Conservation (phyloP, 1,284 basidiomycete genomes). For the Rhodotorula sp. region DNA sequence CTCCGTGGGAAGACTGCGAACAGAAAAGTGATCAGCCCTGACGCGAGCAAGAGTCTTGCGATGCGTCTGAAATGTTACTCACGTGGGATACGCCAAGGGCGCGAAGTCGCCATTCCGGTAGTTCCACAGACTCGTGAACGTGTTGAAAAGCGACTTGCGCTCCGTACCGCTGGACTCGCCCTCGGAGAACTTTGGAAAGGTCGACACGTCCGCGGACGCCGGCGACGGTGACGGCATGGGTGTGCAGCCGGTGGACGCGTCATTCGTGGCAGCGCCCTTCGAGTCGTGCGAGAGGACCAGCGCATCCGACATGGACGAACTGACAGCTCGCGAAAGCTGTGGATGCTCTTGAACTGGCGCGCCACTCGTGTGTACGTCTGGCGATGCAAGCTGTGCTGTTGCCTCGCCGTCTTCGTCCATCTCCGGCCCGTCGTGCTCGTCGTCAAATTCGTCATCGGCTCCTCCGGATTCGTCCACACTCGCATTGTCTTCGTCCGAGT, state of each 20-base stretch:
- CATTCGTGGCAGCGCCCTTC: neutral
- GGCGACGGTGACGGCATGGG: constrained; percentile 35
- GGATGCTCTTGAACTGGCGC: too few species aligned
- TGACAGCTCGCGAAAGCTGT: neutral
- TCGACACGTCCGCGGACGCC: constrained; percentile 18
- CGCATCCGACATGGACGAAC: constrained; percentile 25
- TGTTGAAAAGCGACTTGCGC: constrained; percentile 77
- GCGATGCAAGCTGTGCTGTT: neutral
- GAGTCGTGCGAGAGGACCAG: constrained; percentile 9
- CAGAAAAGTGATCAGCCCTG: neutral
- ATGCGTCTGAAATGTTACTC: constrained; percentile 34
- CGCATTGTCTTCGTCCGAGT: constrained; percentile 56
- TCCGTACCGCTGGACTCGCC: constrained; percentile 59
- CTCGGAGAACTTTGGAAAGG: constrained; percentile 49
- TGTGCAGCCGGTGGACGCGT: too few species aligned
- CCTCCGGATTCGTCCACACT: constrained; percentile 52
- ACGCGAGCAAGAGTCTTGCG: neutral
- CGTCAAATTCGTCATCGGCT: constrained; percentile 80
- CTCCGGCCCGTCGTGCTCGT: constrained; percentile 71
- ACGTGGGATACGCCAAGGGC: constrained; percentile 59
- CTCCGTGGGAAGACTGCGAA: constrained; percentile 57
- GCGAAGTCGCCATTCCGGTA: constrained; percentile 57
- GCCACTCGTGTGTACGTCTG: too few species aligned
- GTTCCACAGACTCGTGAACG: constrained; percentile 79
- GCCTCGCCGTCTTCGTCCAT: constrained; percentile 16